Conservation (phyloP, 1,284 basidiomycete species). For the Kalmanozyma brasiliensis region DNA sequence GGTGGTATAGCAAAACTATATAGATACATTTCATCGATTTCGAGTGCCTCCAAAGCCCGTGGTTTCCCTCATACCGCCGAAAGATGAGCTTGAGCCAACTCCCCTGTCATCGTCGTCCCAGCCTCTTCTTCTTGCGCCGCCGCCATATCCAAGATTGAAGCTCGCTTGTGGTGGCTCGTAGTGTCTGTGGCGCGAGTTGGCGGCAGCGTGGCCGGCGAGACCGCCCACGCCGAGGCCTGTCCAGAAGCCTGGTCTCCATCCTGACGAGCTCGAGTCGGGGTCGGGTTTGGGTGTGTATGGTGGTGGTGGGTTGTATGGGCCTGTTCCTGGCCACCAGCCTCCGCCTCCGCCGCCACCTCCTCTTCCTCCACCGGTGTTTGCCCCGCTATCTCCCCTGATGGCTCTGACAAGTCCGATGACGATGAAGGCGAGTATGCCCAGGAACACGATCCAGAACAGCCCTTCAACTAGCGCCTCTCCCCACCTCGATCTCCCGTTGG, state of each 20-base stretch:
- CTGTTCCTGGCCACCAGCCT: slow-evolving; percentile 40
- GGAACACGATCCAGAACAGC: slow-evolving; percentile 74
- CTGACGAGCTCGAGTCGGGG: slow-evolving; percentile 9
- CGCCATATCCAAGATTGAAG: slow-evolving; percentile 10
- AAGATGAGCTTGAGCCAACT: slow-evolving; percentile 1
- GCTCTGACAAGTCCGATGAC: slow-evolving; percentile 35
- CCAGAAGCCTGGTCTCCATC: slow-evolving; percentile 58
- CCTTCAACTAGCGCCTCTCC: slow-evolving; percentile 61
- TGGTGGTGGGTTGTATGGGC: slow-evolving; percentile 73
- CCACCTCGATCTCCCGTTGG: slow-evolving; percentile 24
- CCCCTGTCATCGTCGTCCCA: slow-evolving; percentile 22
- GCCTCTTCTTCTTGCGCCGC: slow-evolving; percentile 5
- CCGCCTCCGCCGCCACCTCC: slow-evolving; percentile 49
- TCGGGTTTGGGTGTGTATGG: slow-evolving; percentile 75
- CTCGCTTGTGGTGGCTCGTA: slow-evolving; percentile 1
- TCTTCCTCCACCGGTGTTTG: slow-evolving; percentile 71
- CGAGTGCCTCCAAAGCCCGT: slow-evolving; percentile 55
- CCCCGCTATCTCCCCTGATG: slow-evolving; percentile 38
- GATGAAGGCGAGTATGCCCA: slow-evolving; percentile 64
- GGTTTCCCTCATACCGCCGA: slow-evolving; percentile 17
- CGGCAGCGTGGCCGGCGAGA: slow-evolving; percentile 32
- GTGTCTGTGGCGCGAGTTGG: slow-evolving; percentile 9
- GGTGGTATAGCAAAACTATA: background rate
- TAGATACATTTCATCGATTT: slow-evolving; percentile 23
- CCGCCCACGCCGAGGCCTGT: slow-evolving; percentile 50